Evolutionary conservation across 2,329 filamentous ascomycete genomes (phyloP).

Genomic region (Colletotrichum lindemuthianum): DNA sequence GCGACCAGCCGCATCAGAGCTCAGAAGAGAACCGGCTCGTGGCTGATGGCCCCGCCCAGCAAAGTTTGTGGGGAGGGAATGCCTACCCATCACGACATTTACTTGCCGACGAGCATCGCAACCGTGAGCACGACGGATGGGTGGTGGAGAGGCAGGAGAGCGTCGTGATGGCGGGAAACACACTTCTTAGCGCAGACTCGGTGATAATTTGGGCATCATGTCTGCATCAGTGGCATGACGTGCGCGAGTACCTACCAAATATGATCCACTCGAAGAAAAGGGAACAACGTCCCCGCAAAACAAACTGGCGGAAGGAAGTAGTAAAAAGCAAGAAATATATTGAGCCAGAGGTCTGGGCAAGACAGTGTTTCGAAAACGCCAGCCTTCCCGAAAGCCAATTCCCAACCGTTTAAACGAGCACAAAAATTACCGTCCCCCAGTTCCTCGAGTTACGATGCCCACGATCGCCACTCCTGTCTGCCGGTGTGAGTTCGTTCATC

Average conservation of each 20-base stretch:
- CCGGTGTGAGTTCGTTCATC: background rate
- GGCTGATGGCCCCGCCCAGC: slow-evolving; percentile 20
- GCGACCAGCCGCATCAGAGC: slow-evolving; percentile 8
- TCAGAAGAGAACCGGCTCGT: slow-evolving; percentile 11
- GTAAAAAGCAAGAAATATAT: background rate
- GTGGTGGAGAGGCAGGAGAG: no score
- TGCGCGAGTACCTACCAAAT: slow-evolving; percentile 1
- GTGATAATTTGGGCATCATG: no score
- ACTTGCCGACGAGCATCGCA: no score
- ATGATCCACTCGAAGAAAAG: slow-evolving; percentile 3
- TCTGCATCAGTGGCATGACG: slow-evolving; percentile 9
- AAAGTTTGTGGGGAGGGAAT: background rate
- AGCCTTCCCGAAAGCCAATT: slow-evolving; percentile 29
- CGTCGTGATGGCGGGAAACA: background rate
- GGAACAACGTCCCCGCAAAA: slow-evolving; percentile 15
- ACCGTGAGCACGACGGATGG: no score
- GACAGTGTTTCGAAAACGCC: slow-evolving; percentile 31
- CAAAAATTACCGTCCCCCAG: background rate
- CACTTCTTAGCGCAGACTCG: no score
- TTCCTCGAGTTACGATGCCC: no score
- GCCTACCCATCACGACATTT: background rate
- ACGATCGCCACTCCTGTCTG: background rate
- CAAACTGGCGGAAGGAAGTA: background rate
- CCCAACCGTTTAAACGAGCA: slow-evolving; percentile 20
- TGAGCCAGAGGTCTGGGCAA: slow-evolving; percentile 29